These are phyloP conservation scores for Phlebiopsis gigantea DNA, from an alignment of 768 basidiomycete species.

Conservation along the genomic window DNA sequence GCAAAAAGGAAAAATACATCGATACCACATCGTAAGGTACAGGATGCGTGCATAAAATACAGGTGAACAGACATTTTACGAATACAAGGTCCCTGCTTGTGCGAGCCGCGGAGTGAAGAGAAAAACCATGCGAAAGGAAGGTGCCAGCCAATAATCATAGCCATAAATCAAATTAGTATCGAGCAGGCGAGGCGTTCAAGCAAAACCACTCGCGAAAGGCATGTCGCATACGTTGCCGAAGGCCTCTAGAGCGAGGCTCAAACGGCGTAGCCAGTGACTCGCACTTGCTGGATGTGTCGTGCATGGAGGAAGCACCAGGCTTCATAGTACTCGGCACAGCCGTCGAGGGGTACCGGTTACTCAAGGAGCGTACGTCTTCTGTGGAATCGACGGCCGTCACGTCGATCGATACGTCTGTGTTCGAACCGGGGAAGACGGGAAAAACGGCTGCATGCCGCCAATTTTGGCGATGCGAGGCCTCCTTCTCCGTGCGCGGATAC, in stretches of 20 bases:
- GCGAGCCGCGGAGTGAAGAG: not conserved
- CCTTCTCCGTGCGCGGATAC: constrained; percentile 1
- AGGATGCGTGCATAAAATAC: not conserved
- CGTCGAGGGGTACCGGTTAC: not conserved
- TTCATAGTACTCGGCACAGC: not conserved
- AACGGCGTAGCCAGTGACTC: not conserved
- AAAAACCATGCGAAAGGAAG: not conserved
- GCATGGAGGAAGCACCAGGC: constrained; percentile 3
- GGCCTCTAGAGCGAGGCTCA: not conserved
- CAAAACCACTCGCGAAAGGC: not conserved
- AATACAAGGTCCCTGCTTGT: constrained; percentile 1
- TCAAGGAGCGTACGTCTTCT: constrained; percentile 6
- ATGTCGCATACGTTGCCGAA: not conserved
- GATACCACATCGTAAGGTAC: not conserved
- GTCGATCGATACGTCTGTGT: constrained; percentile 7
- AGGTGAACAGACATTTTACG: not conserved
- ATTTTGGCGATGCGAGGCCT: not conserved
- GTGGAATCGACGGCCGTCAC: constrained; percentile 8
- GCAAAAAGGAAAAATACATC: not conserved
- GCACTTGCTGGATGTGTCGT: not conserved
- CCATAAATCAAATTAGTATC: constrained; percentile 1
- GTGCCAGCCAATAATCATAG: not conserved
- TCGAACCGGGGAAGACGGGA: constrained; percentile 6
- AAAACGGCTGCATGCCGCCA: constrained; percentile 10
- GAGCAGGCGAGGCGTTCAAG: not conserved